phyloP scores from a whole-genome alignment of 225 moss, liverwort and hornwort species.

The Marchantia polymorpha region DNA sequence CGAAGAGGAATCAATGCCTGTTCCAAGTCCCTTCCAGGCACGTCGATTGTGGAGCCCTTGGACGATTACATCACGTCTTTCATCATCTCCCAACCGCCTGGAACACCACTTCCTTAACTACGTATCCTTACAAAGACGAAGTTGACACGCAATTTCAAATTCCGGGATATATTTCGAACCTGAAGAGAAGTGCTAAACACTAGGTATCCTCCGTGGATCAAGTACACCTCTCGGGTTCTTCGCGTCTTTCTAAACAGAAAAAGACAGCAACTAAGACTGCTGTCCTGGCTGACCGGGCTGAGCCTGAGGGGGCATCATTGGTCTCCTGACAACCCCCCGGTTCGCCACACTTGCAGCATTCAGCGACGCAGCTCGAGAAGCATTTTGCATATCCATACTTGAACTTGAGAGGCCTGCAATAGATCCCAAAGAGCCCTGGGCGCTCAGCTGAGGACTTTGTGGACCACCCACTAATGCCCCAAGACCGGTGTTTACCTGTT shows the following conservation, averaged over 20 bases:
- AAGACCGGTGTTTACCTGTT: constrained; percentile 67
- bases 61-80: not conserved
- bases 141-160: not conserved
- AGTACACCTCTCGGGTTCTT: not conserved
- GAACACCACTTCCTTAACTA: not conserved
- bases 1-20: not conserved
- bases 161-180: not conserved
- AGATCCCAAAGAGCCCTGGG: constrained; percentile 58
- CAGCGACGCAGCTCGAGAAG: constrained; percentile 51
- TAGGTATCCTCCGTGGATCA: not conserved
- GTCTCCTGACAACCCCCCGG: constrained; percentile 58
- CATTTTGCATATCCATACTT: constrained; percentile 77
- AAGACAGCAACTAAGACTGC: constrained; percentile 42
- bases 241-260: not conserved
- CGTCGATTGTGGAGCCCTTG: too few relatives aligned
- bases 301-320: constrained; percentile 54
- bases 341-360: constrained; percentile 43
- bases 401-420: constrained; percentile 61
- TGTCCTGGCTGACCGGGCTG: constrained; percentile 75
- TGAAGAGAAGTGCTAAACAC: not conserved
- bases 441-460: constrained; percentile 76
- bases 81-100: not conserved
- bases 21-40: not conserved
- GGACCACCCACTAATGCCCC: constrained; percentile 82
- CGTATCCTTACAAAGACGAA: not conserved